Percentiles rank a stretch among this genome's conserved stretches.
Evolutionary conservation across 1,284 basidiomycete species (phyloP).

Genomic region (Sporisorium graminicola): DNA sequence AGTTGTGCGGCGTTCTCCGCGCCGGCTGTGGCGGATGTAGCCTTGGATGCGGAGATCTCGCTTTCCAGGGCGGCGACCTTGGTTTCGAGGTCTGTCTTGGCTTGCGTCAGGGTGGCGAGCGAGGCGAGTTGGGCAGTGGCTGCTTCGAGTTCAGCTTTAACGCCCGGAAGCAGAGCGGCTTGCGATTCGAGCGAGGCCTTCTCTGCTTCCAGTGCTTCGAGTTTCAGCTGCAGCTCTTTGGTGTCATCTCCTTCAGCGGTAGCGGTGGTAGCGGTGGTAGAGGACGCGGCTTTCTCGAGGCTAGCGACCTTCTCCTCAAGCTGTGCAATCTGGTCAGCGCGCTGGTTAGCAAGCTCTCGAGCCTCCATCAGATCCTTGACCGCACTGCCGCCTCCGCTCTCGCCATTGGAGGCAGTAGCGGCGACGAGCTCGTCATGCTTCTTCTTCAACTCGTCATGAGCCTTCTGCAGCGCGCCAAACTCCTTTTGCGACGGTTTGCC

Average conservation of each 20-base stretch:
- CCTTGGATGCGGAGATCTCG: slow-evolving; percentile 1
- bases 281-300: not conserved
- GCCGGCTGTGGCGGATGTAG: slow-evolving; percentile 72
- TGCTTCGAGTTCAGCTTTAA: slow-evolving; percentile 12
- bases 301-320: slow-evolving; percentile 18
- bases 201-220: slow-evolving; percentile 3
- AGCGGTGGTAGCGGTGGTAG: not conserved
- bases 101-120: not conserved
- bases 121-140: slow-evolving; percentile 1
- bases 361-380: slow-evolving; percentile 39
- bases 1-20: slow-evolving; percentile 93
- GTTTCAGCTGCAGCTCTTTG: slow-evolving; percentile 16
- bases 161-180: not conserved
- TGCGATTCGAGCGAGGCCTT: slow-evolving; percentile 18
- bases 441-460: slow-evolving; percentile 43
- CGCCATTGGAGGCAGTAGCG: not conserved
- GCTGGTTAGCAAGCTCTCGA: slow-evolving; percentile 10
- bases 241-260: not conserved
- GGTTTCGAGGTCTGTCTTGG: slow-evolving; percentile 7
- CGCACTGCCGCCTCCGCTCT: not conserved
- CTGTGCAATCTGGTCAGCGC: slow-evolving; percentile 19
- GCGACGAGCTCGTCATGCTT: slow-evolving; percentile 25
- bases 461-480: slow-evolving; percentile 32
- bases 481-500: slow-evolving; percentile 31
- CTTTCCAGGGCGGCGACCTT: slow-evolving; percentile 18